Base-by-base conservation (phyloP, 768 basidiomycete genomes). In the Termitomyces heimii region DNA sequence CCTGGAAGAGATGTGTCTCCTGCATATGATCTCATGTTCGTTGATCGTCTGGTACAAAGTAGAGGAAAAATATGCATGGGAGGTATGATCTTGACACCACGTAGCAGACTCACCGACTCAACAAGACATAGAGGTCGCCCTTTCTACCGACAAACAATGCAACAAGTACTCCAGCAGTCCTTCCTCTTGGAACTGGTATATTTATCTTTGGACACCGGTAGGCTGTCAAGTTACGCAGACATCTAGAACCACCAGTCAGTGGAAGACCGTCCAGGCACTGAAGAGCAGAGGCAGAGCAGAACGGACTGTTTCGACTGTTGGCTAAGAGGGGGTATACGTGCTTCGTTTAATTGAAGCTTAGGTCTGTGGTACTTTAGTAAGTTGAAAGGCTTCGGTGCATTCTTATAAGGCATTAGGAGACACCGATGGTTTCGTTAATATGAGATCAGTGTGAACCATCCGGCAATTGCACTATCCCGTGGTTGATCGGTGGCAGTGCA, bases 1-100 rank as follows among this genome's bases (percentile, higher is more conserved):
- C 94, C 93, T 0, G 93, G 94, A 5, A 96, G 71, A 1, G 91
- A 88, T 0, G 94, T 96, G 67, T 95, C 94, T 0, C 91, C 91
- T 0, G 93, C 89, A 63, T 89, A 96, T 9, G 86, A 79, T 37
- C 84, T 76, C 62, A 96, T 72, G 3, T 81, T 81, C 0, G 86
- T 77, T 1, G 92, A 84, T 2, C 93, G 85, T 59, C 93, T 95
- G 43, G 46, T 18, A 14, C 24, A 45, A 50, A 14, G 8, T 14
- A 32, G 22, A 44, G 20, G 22, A 24, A 37, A 22, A 22, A 13
- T n/a, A 1, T 5, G 13, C 6, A 14, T 32, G 16, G 45, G 37
- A 39, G 44, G 34, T 18, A 40, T 26, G 22, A 10, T 37, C 37
- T 28, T n/a, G 10, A n/a, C 13, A 37, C n/a, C 0, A 6, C 3